phyloP scores from a whole-genome alignment of 2,329 filamentous ascomycete species.

The Emergomyces orientalis region DNA sequence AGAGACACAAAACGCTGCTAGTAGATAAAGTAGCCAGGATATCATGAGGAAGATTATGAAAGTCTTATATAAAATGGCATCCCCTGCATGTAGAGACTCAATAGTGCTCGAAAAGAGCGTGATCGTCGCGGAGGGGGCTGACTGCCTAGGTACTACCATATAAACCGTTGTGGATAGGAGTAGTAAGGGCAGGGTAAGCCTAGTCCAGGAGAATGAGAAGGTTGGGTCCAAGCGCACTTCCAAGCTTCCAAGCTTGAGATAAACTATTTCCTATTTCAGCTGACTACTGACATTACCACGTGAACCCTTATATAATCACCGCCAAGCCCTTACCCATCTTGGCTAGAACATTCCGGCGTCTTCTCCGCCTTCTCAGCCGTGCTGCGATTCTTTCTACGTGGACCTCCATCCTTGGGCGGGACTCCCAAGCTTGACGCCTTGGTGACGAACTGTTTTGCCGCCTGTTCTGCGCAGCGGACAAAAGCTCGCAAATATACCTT shows the following conservation, averaged over 20 bases:
- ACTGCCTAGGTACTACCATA: too few relatives aligned
- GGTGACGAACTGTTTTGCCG: background rate
- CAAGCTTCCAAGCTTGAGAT: background rate
- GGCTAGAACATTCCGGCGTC: conserved; percentile 2
- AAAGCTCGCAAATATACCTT: background rate
- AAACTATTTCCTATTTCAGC: background rate
- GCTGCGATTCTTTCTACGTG: background rate
- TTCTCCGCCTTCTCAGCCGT: conserved; percentile 1
- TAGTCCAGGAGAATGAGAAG: too few relatives aligned
- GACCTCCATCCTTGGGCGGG: background rate
- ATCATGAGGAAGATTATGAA: too few relatives aligned
- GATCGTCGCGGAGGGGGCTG: too few relatives aligned
- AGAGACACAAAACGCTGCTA: too few relatives aligned
- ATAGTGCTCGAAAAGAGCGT: too few relatives aligned
- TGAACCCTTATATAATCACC: background rate
- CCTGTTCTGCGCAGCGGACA: background rate
- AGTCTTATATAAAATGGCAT: too few relatives aligned
- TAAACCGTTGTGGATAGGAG: too few relatives aligned
- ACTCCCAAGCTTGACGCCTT: background rate
- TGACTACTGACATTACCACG: background rate
- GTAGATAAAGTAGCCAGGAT: too few relatives aligned
- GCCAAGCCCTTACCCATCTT: background rate
- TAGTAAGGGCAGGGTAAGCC: too few relatives aligned
- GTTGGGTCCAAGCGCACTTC: too few relatives aligned
- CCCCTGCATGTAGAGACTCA: too few relatives aligned